These are phyloP conservation scores for Coemansia guatemalensis DNA, from an alignment of 192 early-diverging fungal genomes.

Conservation along the genomic window DNA sequence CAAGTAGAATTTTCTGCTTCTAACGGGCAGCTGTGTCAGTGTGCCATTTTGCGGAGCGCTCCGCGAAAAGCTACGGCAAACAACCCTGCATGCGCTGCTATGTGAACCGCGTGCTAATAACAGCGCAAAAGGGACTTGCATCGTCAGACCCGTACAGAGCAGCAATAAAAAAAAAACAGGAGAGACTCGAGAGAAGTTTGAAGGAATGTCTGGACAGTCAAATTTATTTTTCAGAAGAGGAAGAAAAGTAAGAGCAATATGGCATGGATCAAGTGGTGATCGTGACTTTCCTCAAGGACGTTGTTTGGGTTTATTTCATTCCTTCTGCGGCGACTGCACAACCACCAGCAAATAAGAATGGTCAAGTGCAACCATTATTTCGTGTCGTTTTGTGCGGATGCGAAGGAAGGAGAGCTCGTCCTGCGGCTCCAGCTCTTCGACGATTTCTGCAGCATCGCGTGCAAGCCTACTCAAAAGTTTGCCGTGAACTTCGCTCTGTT, in stretches of 20 bases:
- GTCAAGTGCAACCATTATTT: conserved; percentile 92
- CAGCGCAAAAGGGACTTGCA: not conserved
- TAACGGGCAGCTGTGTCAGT: no score
- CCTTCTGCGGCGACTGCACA: conserved; percentile 44
- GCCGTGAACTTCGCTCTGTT: conserved; percentile 78
- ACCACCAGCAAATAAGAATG: conserved; percentile 49
- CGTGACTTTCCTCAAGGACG: no score
- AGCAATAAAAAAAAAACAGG: not conserved
- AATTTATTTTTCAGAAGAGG: not conserved
- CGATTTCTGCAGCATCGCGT: conserved; percentile 69
- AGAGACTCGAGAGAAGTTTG: no score
- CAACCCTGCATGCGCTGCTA: not conserved
- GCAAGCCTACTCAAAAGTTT: conserved; percentile 82
- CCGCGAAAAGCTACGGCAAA: not conserved
- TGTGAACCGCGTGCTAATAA: not conserved
- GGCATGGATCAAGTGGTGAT: no score
- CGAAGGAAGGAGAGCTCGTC: conserved; percentile 94
- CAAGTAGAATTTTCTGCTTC: no score
- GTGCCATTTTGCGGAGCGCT: no score
- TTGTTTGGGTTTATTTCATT: conserved; percentile 8
- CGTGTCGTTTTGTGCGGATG: conserved; percentile 91
- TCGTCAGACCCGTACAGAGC: not conserved
- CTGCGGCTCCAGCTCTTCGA: conserved; percentile 83
- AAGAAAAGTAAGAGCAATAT: not conserved
- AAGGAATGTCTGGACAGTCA: no score